phyloP scores from a whole-genome alignment of 441 rosid genomes.

The Theobroma grandiflorum region DNA sequence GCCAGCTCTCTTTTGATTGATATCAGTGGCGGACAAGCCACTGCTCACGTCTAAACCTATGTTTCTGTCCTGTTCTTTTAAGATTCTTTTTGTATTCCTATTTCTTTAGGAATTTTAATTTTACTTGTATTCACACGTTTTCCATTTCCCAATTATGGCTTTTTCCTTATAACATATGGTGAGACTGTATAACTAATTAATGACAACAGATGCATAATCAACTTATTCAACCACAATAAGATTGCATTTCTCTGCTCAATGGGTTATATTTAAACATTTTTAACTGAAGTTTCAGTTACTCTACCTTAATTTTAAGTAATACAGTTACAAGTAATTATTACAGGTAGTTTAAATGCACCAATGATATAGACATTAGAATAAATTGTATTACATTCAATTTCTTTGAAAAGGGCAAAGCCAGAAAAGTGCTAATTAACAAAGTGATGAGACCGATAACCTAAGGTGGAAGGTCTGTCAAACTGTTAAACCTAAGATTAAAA shows the following conservation, averaged over 20 bases:
- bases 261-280: not conserved
- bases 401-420: not conserved
- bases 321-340: not conserved
- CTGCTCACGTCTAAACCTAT: not conserved
- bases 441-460: not conserved
- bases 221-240: too few relatives aligned
- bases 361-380: not conserved
- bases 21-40: not conserved
- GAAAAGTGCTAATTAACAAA: not conserved
- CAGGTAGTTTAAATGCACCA: not conserved
- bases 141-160: too few relatives aligned
- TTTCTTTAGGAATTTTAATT: too few relatives aligned
- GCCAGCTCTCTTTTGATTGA: not conserved
- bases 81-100: too few relatives aligned
- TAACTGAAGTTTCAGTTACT: not conserved
- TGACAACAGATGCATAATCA: too few relatives aligned
- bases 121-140: too few relatives aligned
- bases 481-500: not conserved
- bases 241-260: not conserved
- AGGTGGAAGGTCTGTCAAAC: too few relatives aligned
- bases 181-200: not conserved
- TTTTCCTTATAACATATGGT: too few relatives aligned
- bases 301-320: not conserved
- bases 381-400: not conserved
- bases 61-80: not conserved